Conservation (phyloP, 1,284 basidiomycete species). For the Peniophora sp. region DNA sequence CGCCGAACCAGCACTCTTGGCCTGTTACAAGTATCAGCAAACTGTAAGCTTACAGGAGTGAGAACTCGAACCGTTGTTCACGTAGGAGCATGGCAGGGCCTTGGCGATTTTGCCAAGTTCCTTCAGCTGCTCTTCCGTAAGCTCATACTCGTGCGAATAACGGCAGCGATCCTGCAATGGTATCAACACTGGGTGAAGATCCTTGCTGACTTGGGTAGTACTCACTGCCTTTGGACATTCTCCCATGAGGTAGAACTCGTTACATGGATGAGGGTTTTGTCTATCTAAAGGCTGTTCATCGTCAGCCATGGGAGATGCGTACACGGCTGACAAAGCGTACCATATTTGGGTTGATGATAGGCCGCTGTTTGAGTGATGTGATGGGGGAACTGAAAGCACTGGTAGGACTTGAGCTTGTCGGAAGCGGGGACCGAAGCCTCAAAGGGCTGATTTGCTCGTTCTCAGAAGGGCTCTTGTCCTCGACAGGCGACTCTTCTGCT, state of each 20-base stretch:
- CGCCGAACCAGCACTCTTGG: constrained; percentile 60
- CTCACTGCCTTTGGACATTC: constrained; percentile 67
- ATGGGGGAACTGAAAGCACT: neutral
- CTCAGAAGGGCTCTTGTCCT: no score
- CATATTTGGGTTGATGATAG: constrained; percentile 8
- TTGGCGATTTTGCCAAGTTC: constrained; percentile 64
- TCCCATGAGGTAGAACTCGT: constrained; percentile 69
- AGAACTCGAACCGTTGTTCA: constrained; percentile 53
- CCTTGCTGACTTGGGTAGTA: no score
- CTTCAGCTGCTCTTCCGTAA: constrained; percentile 60
- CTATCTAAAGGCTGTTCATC: constrained; percentile 25
- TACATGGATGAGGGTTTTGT: constrained; percentile 74
- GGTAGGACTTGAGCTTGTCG: neutral
- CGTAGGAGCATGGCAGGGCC: constrained; percentile 73
- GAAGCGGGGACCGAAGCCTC: no score
- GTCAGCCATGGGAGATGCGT: neutral
- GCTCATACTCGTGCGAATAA: constrained; percentile 70
- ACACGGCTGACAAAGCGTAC: constrained; percentile 5
- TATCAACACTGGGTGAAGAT: neutral
- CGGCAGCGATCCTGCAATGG: constrained; percentile 54
- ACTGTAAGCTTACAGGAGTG: neutral
- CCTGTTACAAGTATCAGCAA: constrained; percentile 30
- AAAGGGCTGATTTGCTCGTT: no score
- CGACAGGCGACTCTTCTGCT: no score
- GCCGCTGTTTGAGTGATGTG: neutral